phyloP scores from a whole-genome alignment of 129 eudicot species.

The Flaveria robusta region DNA sequence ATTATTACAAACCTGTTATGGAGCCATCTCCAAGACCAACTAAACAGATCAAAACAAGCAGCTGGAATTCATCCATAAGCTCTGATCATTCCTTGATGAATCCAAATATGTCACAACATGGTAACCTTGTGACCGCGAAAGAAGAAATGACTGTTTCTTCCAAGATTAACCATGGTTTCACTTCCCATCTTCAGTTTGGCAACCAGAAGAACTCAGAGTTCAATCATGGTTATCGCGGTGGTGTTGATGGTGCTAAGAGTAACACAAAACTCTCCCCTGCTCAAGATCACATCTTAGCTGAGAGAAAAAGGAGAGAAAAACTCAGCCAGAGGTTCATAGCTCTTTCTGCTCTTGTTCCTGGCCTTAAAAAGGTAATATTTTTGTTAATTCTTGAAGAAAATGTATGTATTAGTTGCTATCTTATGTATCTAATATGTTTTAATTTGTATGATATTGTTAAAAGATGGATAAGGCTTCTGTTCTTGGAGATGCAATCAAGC shows the following conservation, averaged over 20 bases:
- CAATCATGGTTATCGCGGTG: constrained; percentile 33
- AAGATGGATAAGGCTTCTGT: constrained; percentile 95
- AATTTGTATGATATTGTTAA: not conserved
- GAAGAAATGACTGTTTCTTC: constrained; percentile 52
- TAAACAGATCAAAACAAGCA: constrained; percentile 51
- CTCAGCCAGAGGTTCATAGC: constrained; percentile 72
- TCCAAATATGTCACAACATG: constrained; percentile 31
- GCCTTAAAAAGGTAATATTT: constrained; percentile 62
- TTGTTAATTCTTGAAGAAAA: not conserved
- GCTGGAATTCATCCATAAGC: constrained; percentile 41
- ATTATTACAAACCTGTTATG: constrained; percentile 37
- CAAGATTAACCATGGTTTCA: constrained; percentile 34
- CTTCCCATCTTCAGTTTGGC: constrained; percentile 38
- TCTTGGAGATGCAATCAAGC: constrained; percentile 86
- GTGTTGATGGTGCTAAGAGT: constrained; percentile 48
- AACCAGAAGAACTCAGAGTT: constrained; percentile 27
- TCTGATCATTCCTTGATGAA: constrained; percentile 38
- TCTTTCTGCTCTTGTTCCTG: constrained; percentile 74
- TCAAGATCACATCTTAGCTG: constrained; percentile 81
- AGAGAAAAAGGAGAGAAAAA: constrained; percentile 83
- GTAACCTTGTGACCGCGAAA: constrained; percentile 47
- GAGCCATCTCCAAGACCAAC: constrained; percentile 50
- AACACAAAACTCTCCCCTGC: constrained; percentile 44
- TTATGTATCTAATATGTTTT: not conserved
- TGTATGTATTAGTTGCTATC: not conserved